Conservation (phyloP, 345 rosid species). For the Acer yangbiense region DNA sequence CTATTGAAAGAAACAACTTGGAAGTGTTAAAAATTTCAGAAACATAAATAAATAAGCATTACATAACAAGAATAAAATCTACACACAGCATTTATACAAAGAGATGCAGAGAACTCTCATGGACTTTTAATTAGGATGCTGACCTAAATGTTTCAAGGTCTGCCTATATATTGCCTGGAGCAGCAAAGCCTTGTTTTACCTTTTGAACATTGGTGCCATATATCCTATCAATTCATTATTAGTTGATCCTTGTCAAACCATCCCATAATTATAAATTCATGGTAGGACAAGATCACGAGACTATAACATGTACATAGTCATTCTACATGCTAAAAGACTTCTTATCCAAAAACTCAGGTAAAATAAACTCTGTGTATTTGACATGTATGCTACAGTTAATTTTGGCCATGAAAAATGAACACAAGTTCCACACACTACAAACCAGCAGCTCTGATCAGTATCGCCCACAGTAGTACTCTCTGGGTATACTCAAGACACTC, state of each 20-base stretch:
- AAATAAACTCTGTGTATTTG: no score
- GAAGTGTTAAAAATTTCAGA: not conserved
- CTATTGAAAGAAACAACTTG: conserved; percentile 46
- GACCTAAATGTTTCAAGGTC: not conserved
- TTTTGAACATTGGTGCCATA: no score
- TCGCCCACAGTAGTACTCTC: not conserved
- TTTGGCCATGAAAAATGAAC: not conserved
- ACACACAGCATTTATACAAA: not conserved
- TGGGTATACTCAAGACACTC: not conserved
- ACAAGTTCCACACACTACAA: not conserved
- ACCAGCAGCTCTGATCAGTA: not conserved
- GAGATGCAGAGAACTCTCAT: not conserved
- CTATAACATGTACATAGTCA: no score
- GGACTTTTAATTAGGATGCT: not conserved
- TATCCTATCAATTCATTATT: no score
- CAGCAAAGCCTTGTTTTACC: no score
- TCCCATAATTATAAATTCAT: no score
- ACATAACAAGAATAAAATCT: not conserved
- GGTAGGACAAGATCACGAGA: no score
- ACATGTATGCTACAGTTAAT: no score
- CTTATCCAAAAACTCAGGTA: no score
- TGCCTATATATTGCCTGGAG: no score
- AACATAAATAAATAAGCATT: not conserved
- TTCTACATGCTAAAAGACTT: no score
- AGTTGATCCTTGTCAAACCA: no score